Conservation (phyloP, 2,329 filamentous ascomycete species). For the Colletotrichum sp. region DNA sequence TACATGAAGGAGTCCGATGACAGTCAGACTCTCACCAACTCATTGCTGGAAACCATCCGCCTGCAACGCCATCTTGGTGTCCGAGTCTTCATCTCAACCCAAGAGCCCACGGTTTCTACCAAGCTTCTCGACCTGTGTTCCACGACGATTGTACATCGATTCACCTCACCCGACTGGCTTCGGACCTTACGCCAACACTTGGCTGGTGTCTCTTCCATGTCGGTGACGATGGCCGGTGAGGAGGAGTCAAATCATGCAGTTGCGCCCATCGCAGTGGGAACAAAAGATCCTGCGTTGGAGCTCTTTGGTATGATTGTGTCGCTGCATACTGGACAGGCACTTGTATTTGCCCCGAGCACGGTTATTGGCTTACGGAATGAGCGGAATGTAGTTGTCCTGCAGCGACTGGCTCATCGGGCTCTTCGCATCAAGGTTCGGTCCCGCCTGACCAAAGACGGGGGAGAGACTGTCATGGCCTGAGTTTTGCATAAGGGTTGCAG, state of each 20-base stretch:
- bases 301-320: slow-evolving; percentile 48
- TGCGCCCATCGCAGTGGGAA: slow-evolving; percentile 13
- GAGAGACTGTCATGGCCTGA: slow-evolving; percentile 47
- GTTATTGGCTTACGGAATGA: slow-evolving; percentile 19
- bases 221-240: neutral
- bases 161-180: slow-evolving; percentile 51
- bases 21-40: slow-evolving; percentile 63
- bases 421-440: slow-evolving; percentile 45
- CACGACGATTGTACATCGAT: slow-evolving; percentile 75
- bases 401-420: slow-evolving; percentile 40
- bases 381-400: neutral
- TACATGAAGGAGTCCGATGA: slow-evolving; percentile 67
- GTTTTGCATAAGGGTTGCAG: neutral
- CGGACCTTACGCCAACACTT: slow-evolving; percentile 30
- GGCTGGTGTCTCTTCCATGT: slow-evolving; percentile 28
- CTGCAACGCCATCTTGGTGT: slow-evolving; percentile 73
- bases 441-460: slow-evolving; percentile 50
- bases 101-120: slow-evolving; percentile 76
- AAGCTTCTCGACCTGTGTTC: slow-evolving; percentile 74
- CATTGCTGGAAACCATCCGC: slow-evolving; percentile 67
- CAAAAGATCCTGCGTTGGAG: slow-evolving; percentile 29
- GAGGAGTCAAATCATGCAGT: neutral
- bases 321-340: slow-evolving; percentile 48
- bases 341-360: slow-evolving; percentile 52
- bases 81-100: slow-evolving; percentile 74